Base-by-base conservation (phyloP, 805 yeast species). In the Candida hungchunana region DNA sequence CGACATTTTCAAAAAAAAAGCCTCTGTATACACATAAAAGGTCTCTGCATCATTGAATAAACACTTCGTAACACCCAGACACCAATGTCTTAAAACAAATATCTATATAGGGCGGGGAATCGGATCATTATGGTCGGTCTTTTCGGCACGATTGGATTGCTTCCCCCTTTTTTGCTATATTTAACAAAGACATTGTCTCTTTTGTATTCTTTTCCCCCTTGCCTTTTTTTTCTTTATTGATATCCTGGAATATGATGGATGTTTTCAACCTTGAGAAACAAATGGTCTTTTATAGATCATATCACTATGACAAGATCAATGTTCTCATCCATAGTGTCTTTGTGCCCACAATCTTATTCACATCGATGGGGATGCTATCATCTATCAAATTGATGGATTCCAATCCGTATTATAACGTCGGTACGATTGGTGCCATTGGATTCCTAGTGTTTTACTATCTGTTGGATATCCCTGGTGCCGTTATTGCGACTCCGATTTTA, bases 281-380 rank as follows among this genome's bases (percentile, higher is more conserved):
- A 46, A 59, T 82, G n/a, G 68, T 73, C 18, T 79, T 77, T 46
- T 82, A 82, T 61, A 66, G 73, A 51, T 58, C 70, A 1, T 75
- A 75, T 45, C 82, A 75, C 43, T 64, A 64, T 48, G 57, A 77
- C 46, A 63, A 60, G 2, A 59, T 57, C 24, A 90, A 90, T 60
- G 89, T 89, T 6, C 46, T 65, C 8, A 83, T 90, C 44, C 98
- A 90, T 54, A 57, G 82, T 30, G 56, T 75, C 4, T 87, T 87
- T 53, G 88, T 90, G 21, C 97, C 97, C 1, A 58, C 76, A 15
- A 88, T 90, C 33, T 64, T 84, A 20, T 59, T 72, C 34, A 66
- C 86, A 4, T 58, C 79, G 1, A 53, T 77, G 28, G 63, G 73
- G 10, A 48, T 75, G 20, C 42, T 57, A 7, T 46, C 64, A 8